phyloP scores from a whole-genome alignment of 257 asterid genomes.

The Penstemon davidsonii region DNA sequence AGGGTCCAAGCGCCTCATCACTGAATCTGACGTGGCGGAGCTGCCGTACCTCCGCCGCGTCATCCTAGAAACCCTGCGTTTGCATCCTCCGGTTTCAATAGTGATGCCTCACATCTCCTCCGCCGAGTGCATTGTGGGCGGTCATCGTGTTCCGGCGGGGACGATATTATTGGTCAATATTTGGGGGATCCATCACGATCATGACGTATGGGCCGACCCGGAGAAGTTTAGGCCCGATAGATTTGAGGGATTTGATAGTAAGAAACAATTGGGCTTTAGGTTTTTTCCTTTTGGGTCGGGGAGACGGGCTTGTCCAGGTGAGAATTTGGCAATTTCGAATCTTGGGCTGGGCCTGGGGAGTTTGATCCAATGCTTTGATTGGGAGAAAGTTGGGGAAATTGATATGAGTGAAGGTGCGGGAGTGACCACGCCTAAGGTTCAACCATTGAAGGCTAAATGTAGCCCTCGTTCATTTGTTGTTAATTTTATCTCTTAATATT shows the following conservation, averaged over 20 bases:
- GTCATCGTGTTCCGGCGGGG: constrained; percentile 56
- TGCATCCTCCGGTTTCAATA: constrained; percentile 72
- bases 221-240: constrained; percentile 75
- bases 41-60: constrained; percentile 50
- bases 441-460: constrained; percentile 28
- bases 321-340: constrained; percentile 24
- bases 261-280: constrained; percentile 45
- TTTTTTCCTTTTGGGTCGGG: constrained; percentile 54
- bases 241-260: constrained; percentile 53
- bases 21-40: constrained; percentile 45
- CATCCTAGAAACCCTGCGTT: constrained; percentile 56
- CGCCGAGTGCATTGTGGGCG: constrained; percentile 55
- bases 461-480: constrained; percentile 9
- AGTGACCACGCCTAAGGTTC: constrained; percentile 18
- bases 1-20: constrained; percentile 38
- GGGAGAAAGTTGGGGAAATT: constrained; percentile 24
- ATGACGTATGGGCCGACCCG: constrained; percentile 68
- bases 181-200: constrained; percentile 75
- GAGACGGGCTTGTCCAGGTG: constrained; percentile 63
- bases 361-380: constrained; percentile 33
- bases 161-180: constrained; percentile 62
- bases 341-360: constrained; percentile 25
- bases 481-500: constrained; percentile 1
- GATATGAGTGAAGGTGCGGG: constrained; percentile 32
- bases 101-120: constrained; percentile 76